Conservation (phyloP, 2,329 filamentous ascomycete genomes). For the Exophiala mesophila region DNA sequence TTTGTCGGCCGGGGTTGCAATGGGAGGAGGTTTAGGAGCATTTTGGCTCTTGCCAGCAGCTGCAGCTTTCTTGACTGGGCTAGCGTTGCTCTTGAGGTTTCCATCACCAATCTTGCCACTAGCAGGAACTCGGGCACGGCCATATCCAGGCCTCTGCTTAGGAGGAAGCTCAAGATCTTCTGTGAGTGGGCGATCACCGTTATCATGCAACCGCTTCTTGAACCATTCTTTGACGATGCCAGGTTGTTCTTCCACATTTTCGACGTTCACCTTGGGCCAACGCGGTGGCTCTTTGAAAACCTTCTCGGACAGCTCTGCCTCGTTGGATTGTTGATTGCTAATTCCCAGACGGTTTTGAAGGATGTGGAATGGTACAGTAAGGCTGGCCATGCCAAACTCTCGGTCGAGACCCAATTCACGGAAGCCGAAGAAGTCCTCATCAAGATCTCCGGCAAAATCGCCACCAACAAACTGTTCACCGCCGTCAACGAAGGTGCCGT, state of each 20-base stretch:
- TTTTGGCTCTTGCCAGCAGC: conserved; percentile 21
- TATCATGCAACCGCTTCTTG: conserved; percentile 78
- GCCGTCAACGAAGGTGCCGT: conserved; percentile 87
- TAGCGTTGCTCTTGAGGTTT: conserved; percentile 31
- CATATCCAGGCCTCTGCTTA: conserved; percentile 65
- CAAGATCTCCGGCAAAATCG: conserved; percentile 95
- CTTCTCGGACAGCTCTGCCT: conserved; percentile 32
- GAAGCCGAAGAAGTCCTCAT: conserved; percentile 99
- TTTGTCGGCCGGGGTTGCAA: conserved; percentile 19
- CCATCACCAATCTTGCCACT: conserved; percentile 42
- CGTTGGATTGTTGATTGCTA: conserved; percentile 50
- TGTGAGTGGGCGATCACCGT: conserved; percentile 73
- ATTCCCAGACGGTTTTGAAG: conserved; percentile 86
- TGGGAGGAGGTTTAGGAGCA: conserved; percentile 10
- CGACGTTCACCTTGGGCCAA: conserved; percentile 71
- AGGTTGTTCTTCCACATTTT: conserved; percentile 74
- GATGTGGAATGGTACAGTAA: conserved; percentile 89
- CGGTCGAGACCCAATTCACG: conserved; percentile 87
- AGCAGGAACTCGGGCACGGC: conserved; percentile 41
- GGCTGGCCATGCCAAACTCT: conserved; percentile 80
- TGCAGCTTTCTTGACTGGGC: conserved; percentile 39
- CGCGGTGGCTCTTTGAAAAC: conserved; percentile 60
- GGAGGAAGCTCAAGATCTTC: conserved; percentile 93
- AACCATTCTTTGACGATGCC: conserved; percentile 90
- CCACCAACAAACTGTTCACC: conserved; percentile 95